Evolutionary conservation across 2,329 filamentous ascomycete species (phyloP).

Genomic region (Fusarium sp.): DNA sequence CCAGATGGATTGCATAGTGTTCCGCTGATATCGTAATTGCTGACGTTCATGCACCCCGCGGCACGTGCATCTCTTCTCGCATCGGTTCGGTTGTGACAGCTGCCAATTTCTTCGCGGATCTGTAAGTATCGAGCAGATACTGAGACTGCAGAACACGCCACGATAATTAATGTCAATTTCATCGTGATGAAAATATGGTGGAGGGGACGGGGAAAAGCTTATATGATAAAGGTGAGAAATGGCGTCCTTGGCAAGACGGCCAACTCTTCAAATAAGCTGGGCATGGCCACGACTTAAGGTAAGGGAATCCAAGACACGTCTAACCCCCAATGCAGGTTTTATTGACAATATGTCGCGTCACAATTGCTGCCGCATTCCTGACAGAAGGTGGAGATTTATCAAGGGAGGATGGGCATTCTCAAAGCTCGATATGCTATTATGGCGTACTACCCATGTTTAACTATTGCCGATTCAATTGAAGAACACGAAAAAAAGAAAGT

Average conservation of each 20-base stretch:
- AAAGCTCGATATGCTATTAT: too few species aligned
- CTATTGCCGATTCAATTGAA: accelerated
- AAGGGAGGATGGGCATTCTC: background rate
- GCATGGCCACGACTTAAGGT: background rate
- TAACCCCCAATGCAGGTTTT: accelerated
- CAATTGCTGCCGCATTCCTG: background rate
- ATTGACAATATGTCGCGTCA: background rate
- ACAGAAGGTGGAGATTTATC: background rate
- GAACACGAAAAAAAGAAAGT: too few species aligned
- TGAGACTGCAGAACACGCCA: accelerated
- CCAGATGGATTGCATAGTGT: background rate
- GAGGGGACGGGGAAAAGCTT: background rate
- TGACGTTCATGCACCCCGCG: background rate
- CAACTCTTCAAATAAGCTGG: background rate
- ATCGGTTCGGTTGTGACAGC: background rate
- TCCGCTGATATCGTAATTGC: background rate
- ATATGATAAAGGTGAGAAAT: background rate
- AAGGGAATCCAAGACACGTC: background rate
- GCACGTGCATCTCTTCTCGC: background rate
- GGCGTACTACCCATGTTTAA: too few species aligned
- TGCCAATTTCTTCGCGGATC: background rate
- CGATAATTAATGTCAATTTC: accelerated
- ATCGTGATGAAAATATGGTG: background rate
- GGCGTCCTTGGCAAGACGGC: background rate
- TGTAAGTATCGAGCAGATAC: background rate